phyloP scores from a whole-genome alignment of 805 yeast species.

The Candida succiphila region DNA sequence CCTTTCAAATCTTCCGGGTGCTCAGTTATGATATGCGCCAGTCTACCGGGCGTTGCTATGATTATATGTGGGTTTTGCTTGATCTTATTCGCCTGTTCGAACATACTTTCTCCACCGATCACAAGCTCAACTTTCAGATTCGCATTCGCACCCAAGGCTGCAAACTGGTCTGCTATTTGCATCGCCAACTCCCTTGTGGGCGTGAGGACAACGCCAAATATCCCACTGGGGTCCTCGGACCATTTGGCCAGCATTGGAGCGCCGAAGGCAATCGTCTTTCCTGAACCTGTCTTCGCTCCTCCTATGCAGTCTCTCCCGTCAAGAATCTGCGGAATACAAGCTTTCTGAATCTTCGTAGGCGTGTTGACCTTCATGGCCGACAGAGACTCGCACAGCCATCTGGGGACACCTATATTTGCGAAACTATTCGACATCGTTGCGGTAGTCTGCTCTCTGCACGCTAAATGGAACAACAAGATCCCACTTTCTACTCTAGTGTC shows the following conservation, averaged over 20 bases:
- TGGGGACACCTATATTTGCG: conserved; percentile 62
- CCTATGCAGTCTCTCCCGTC: conserved; percentile 90
- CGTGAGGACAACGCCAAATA: conserved; percentile 80
- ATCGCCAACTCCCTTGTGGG: conserved; percentile 92
- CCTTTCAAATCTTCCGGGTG: conserved; percentile 86
- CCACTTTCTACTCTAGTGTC: background rate
- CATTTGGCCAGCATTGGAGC: conserved; percentile 94
- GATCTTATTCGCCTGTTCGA: conserved; percentile 75
- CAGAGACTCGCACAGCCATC: conserved; percentile 80
- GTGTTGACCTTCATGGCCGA: conserved; percentile 68
- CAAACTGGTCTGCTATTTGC: conserved; percentile 94
- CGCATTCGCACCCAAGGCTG: conserved; percentile 85
- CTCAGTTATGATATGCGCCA: conserved; percentile 81
- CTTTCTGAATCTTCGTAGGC: conserved; percentile 82
- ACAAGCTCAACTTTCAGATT: conserved; percentile 74
- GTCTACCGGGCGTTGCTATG: conserved; percentile 93
- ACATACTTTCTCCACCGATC: conserved; percentile 93
- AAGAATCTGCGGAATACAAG: conserved; percentile 82
- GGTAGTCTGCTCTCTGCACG: background rate
- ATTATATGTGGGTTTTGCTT: conserved; percentile 87
- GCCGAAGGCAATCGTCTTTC: conserved; percentile 95
- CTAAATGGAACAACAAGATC: too few species aligned
- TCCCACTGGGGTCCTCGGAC: conserved; percentile 93
- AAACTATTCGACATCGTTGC: conserved; percentile 23
- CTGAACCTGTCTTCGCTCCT: conserved; percentile 97